Base-by-base conservation (phyloP, 1,284 basidiomycete genomes). In the Trichosporon faecale region DNA sequence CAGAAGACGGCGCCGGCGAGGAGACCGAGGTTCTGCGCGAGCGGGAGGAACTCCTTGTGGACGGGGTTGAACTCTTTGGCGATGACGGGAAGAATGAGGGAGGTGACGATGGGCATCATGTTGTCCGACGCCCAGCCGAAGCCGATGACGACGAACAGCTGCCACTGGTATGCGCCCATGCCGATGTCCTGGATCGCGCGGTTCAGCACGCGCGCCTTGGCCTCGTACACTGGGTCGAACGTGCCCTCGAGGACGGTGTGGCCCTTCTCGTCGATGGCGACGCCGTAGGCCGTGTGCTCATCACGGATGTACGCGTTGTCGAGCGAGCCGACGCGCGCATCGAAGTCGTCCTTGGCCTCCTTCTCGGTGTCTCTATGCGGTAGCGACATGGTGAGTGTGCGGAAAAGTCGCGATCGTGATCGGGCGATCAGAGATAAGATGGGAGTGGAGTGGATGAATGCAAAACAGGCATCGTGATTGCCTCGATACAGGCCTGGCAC, bases 101-200 rank as follows among this genome's bases (percentile, higher is more conserved):
- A 68, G 27, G 77, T 79, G 8, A 76, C 75, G 66, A 78, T 77
- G 4, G 76, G 76, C 77, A 76, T 77, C 44, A 87, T 76, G 71
- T 88, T 87, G 86, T 76, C 71, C 27, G 66, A 68, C 6, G 74
- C 74, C 76, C 76, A 78, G 18, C 77, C 77, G 35, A 79, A 78
- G 7, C 89, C 89, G 44, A 87, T 85, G 3, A 89, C 82, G 9
- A 70, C 49, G 33, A 70, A 70, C 49, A 70, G 69, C 79, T 89
- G 86, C 77, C 85, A 83, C 76, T 90, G 89, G 79, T 89, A 90
- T 71, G 83, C 83, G 3, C 89, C 89, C 73, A 88, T 89, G n/a
- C 89, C 89, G 65, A 90, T 87, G 66, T 82, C 76, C 33, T 77
- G 73, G 52, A 82, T 77, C 74, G 80, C 79, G 64, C 69, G 61